Base-by-base conservation (phyloP, 1,139 yeast species). In the Ogataea hybrid region DNA sequence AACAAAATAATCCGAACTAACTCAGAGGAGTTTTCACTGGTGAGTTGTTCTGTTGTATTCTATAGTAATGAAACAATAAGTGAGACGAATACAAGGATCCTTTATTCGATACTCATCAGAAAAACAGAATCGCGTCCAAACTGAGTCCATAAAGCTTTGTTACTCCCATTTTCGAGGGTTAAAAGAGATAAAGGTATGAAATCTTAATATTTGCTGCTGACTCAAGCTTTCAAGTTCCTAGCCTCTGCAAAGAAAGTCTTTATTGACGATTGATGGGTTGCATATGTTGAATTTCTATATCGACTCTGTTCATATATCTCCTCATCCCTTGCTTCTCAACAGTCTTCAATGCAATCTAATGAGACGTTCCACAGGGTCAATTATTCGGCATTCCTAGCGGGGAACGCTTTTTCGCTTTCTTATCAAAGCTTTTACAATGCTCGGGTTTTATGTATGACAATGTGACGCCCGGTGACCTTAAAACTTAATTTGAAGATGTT, bases 401-500 rank as follows among this genome's bases (percentile, higher is more conserved):
- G 73, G 63, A 69, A 55, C 73, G 73, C 47, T 71, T 64, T 14
- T 68, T 56, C 54, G 54, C 61, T 21, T 54, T 63, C n/a, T 31
- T 68, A 68, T 42, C 51, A 41, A 22, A 67, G 67, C 44, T 4
- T 51, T 2, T 65, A 64, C 50, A 41, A 54, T 62, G 65, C 65
- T 57, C 52, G 31, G 61, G 67, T 35, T 42, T 65, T 42, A 56
- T 61, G 8, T 63, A 63, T 46, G 37, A 55, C 28, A 56, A 64
- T 36, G 50, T 59, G 4, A 44, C 51, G 6, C 61, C 67, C 7
- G 72, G 67, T 41, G 71, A 71, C 8, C 43, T 64, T 40, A 71
- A 71, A 71, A 71, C 18, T 47, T 68, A 49, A 62, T 68, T n/a
- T 39, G 59, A 67, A 17, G 71, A 70, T 10, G 72, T 68, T 20